Percentiles rank a stretch among this genome's conserved stretches.
Conservation (phyloP, 768 basidiomycete species). For the Psilocybe subaeruginosa region DNA sequence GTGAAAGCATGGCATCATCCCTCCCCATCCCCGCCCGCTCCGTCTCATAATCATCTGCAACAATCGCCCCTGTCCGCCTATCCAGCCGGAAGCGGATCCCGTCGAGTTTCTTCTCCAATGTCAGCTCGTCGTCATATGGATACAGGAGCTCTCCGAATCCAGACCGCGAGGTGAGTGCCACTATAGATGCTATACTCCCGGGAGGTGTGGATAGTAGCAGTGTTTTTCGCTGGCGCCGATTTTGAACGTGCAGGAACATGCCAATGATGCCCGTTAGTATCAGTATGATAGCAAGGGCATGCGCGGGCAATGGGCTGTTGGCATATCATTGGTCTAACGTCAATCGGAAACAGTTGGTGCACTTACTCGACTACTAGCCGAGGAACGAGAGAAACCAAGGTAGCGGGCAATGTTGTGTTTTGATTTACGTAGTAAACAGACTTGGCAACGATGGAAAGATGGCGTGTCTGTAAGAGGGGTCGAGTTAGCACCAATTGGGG, state of each 20-base stretch:
- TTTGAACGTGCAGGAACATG: conserved; percentile 47
- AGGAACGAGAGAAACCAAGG: conserved; percentile 42
- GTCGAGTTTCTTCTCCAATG: conserved; percentile 49
- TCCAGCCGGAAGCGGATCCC: conserved; percentile 60
- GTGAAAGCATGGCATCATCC: conserved; percentile 42
- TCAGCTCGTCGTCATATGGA: conserved; percentile 55
- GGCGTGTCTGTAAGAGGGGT: conserved; percentile 41
- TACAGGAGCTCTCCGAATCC: conserved; percentile 65
- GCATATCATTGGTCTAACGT: background rate
- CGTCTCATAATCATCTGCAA: conserved; percentile 52
- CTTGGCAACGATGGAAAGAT: conserved; percentile 60
- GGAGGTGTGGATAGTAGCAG: conserved; percentile 58
- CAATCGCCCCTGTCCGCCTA: conserved; percentile 59
- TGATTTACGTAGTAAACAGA: conserved; percentile 57
- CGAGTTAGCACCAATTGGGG: background rate
- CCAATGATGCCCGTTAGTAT: conserved; percentile 52
- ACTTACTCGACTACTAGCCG: conserved; percentile 65
- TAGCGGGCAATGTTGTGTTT: conserved; percentile 40
- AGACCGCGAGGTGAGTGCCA: conserved; percentile 60
- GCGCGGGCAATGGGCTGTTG: conserved; percentile 53
- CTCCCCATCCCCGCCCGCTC: conserved; percentile 28
- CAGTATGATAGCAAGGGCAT: conserved; percentile 50
- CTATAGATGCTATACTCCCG: conserved; percentile 59
- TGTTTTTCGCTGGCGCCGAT: conserved; percentile 47
- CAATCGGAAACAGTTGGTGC: background rate